Base-by-base conservation (phyloP, 345 rosid genomes). In the Isatis tinctoria region DNA sequence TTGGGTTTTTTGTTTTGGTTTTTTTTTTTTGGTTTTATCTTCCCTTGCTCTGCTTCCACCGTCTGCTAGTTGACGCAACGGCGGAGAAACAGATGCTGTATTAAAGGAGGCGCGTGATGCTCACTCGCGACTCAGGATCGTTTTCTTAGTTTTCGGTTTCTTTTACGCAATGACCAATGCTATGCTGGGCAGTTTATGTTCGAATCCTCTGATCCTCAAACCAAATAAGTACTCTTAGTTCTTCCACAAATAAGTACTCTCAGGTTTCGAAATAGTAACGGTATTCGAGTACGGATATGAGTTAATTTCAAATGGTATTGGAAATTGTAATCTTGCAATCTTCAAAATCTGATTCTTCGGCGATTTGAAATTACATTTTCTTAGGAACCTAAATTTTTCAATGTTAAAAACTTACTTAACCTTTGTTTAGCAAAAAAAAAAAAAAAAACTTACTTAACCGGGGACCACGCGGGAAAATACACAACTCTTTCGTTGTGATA, bases 71-170 rank as follows among this genome's bases (percentile, higher is more conserved):
- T 70, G 5, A 35, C 27, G 8, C 39, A 56, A 20, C 12, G 73
- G 73, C 72, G 78, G 66, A 74, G 78, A 45, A 26, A 45, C 13
- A 27, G 5, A 47, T 11, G 78, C 1, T 39, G 69, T 16, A 51
- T 14, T 47, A 2, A 35, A 36, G 16, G 60, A 45, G 24, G 67
- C 72, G 52, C 78, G 67, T 74, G 72, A 35, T 35, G 16, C 8
- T 66, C 60, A 74, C 43, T 72, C 53, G 51, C 2, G 36, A 58
- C 27, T 52, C 40, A 4, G 10, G 0, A n/a, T 32, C 30, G 20
- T 8, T 72, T 71, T 60, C 33, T 59, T 49, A 51, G 67, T 47
- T 60, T 60, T 36, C n/a, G 60, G 14, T 71, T 35, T 35, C 12
- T 32, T 6, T 59, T 10, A 7, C 1, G 6, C 3, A 32, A 33